Percentiles rank a stretch among this genome's conserved stretches.
Evolutionary conservation across 2,329 filamentous ascomycete genomes (phyloP).

Genomic region (Pseudogymnoascus sp.): DNA sequence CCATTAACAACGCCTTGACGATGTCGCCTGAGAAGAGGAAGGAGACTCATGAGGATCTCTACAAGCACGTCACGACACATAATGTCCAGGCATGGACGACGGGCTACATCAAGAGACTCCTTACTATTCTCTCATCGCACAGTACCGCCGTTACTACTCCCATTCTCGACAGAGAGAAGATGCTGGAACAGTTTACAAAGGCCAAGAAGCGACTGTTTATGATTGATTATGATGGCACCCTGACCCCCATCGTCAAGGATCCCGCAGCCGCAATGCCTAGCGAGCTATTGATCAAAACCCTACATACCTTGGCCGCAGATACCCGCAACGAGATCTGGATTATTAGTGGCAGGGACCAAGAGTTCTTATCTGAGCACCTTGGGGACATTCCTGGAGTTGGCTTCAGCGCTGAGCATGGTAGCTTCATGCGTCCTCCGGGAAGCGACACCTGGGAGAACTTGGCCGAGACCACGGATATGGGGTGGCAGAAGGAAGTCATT

Average conservation of each 20-base stretch:
- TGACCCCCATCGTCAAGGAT: conserved; percentile 91
- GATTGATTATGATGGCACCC: conserved; percentile 97
- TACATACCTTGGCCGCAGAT: conserved; percentile 74
- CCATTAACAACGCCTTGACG: conserved; percentile 73
- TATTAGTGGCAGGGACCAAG: conserved; percentile 89
- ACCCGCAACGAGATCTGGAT: conserved; percentile 92
- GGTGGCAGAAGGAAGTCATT: conserved; percentile 81
- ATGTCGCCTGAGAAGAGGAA: conserved; percentile 63
- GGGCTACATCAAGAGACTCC: conserved; percentile 68
- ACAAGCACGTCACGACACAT: conserved; percentile 76
- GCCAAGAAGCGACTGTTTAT: conserved; percentile 83
- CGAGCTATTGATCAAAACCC: conserved; percentile 68
- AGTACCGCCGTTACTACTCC: conserved; percentile 72
- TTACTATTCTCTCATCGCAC: conserved; percentile 72
- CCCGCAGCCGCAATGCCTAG: conserved; percentile 85
- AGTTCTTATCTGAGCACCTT: conserved; percentile 82
- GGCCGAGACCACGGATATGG: conserved; percentile 80
- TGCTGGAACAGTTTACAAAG: conserved; percentile 67
- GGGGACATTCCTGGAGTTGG: conserved; percentile 85
- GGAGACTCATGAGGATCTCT: conserved; percentile 66
- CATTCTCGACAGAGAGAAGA: conserved; percentile 64
- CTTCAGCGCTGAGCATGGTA: conserved; percentile 95
- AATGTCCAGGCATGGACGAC: conserved; percentile 83
- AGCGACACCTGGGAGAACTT: conserved; percentile 79
- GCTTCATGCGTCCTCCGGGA: conserved; percentile 80